Evolutionary conservation across 352 stramenopile species (phyloP).

Genomic region (Hyaloperonospora arabidopsidis): DNA sequence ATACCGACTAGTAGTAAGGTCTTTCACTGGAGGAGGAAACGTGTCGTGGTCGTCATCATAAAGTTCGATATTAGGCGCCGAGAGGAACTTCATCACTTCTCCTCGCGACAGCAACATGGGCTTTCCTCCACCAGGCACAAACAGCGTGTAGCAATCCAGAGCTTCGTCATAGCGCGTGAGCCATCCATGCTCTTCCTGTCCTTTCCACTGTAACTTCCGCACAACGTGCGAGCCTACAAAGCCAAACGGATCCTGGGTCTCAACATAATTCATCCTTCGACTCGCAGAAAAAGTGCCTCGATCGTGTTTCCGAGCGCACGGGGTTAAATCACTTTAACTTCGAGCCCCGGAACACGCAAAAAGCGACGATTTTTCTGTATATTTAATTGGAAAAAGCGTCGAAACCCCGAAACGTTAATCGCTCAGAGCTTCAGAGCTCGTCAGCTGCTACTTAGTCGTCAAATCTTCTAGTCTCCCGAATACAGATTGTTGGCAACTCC

Average conservation of each 20-base stretch:
- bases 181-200: conserved; percentile 43
- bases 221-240: conserved; percentile 59
- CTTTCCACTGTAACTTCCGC: conserved; percentile 19
- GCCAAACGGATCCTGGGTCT: conserved; percentile 53
- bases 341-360: conserved; percentile 3
- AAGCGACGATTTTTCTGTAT: neutral
- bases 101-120: conserved; percentile 31
- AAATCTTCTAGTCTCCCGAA: no score
- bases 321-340: conserved; percentile 2
- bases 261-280: conserved; percentile 28
- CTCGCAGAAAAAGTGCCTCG: conserved; percentile 4
- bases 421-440: no score
- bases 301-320: conserved; percentile 5
- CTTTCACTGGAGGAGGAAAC: conserved; percentile 43
- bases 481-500: no score
- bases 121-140: conserved; percentile 35
- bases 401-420: no score
- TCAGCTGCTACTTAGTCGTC: no score
- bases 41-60: conserved; percentile 36
- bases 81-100: conserved; percentile 61
- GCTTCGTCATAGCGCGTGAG: conserved; percentile 60
- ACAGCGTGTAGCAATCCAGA: conserved; percentile 61
- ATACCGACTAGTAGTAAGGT: conserved; percentile 43
- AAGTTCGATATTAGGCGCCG: conserved; percentile 45
- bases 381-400: no score